Base-by-base conservation (phyloP, 805 yeast genomes). In the Pichia ethanolica region DNA sequence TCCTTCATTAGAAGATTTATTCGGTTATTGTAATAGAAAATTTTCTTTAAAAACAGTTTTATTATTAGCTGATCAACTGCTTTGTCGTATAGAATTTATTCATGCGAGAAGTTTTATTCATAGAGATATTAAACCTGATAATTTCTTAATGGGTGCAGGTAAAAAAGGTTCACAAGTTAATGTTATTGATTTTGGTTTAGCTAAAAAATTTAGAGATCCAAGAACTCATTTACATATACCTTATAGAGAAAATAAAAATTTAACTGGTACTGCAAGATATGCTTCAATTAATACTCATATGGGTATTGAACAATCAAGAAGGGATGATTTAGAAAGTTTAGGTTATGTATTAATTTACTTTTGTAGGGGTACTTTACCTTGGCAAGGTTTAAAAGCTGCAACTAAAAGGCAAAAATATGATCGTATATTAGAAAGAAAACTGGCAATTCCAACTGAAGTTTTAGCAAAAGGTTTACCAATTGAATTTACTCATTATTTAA, bases 301-400 rank as follows among this genome's bases (percentile, higher is more conserved):
- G 60, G 99, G 99, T 44, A 81, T 97, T 60, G 99, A 93, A 68
- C 99, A 93, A 72, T 82, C 88, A 61, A 83, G 99, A 65, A 78
- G 99, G 61, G 99, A 93, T 64, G 99, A 93, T 69, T 77, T 93
- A 63, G 99, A 93, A 71, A 88, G 95, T 49, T 75, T 93, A 63
- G 99, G 97, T 35, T 97, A 93, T 67, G 99, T 93, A 8, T 89
- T 93, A 63, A 86, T 93, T 73, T 93, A 93, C 69, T 93, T 93
- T 68, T 69, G 91, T 56, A 80, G 95, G 59, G 99, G 99, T 42
- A 87, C 87, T 51, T 74, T 93, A 62, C 99, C 99, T 54, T 93
- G 99, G 99, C 99, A 93, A 73, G 99, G 99, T 28, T 75, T 93
- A 58, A 91, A 93, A 68, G 99, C 99, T 7, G 96, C 97, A 56